A percentile compares a stretch with the other conserved stretches of the same genome.
phyloP scores from a whole-genome alignment of 352 stramenopile genomes.

The Globisporangium abappressorium region DNA sequence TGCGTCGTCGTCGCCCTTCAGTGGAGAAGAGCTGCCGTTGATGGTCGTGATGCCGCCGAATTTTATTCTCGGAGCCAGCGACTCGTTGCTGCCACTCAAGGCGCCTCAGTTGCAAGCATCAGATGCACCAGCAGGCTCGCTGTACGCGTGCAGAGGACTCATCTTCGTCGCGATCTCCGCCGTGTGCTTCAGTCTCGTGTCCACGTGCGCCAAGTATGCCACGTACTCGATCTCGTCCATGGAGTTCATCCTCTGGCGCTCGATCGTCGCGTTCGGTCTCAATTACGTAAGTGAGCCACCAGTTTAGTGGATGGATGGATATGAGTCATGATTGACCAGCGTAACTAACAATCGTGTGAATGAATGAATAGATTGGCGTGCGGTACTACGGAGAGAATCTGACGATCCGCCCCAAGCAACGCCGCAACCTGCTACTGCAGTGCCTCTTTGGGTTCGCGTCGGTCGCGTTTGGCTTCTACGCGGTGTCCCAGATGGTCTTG shows the following conservation, averaged over 20 bases:
- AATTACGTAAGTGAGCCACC: slow-evolving; percentile 51
- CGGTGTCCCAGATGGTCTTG: slow-evolving; percentile 75
- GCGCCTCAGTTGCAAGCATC: background rate
- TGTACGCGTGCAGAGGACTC: slow-evolving; percentile 5
- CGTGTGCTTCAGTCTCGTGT: slow-evolving; percentile 83
- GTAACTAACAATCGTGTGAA: background rate
- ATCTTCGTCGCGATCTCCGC: slow-evolving; percentile 61
- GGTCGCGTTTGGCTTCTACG: slow-evolving; percentile 77
- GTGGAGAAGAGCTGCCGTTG: background rate
- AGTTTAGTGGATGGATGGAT: background rate
- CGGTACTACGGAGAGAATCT: slow-evolving; percentile 18
- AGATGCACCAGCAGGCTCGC: background rate
- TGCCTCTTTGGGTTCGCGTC: slow-evolving; percentile 65
- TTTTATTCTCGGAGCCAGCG: background rate
- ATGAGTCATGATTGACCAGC: background rate
- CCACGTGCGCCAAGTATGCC: slow-evolving; percentile 73
- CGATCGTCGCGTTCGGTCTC: slow-evolving; percentile 42
- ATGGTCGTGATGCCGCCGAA: background rate
- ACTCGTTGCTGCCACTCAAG: background rate
- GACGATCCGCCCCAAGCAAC: slow-evolving; percentile 43
- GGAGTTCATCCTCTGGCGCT: slow-evolving; percentile 80
- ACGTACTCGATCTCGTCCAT: slow-evolving; percentile 77
- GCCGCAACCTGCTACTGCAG: slow-evolving; percentile 52
- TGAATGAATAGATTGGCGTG: background rate
- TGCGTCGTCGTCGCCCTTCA: background rate